Base-by-base conservation (phyloP, 2,329 filamentous ascomycete genomes). In the Furcasterigmium sp. region DNA sequence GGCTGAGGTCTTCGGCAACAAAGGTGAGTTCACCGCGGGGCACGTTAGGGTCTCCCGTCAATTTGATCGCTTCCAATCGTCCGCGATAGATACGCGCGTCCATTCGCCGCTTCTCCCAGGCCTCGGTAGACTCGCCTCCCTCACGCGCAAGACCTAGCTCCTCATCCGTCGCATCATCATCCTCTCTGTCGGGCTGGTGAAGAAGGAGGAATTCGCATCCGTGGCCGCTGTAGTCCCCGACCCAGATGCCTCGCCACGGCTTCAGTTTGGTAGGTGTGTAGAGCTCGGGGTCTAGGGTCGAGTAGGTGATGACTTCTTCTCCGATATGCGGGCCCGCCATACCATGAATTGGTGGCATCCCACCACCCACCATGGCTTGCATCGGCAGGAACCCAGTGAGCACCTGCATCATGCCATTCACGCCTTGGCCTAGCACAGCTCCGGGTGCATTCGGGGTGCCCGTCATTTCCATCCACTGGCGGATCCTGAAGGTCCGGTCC, bases 11-110 rank as follows among this genome's bases (percentile, higher is more conserved):
- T 5, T 88, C 78, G 0, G 82, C 85, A 4, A 87, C 74, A 59
- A 95, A 96, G 0, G 86, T 88, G 52, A 83, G 80, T 61, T 96
- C 85, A 8, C 91, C 91, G 8, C 91, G 76, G 0, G 91, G 91
- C 13, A 97, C 82, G 52, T 96, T 94, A 0, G 85, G 81, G 56
- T 98, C 91, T 1, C 91, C 91, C 0, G 91, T 97, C 26, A 98
- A 68, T 60, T 97, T 97, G 56, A 96, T 82, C 0, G 86, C 91
- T 60, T 91, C 82, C 4, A 97, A 62, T 2, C 81, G 73, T 5
- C 89, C 88, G 11, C 70, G 72, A 51, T 86, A 80, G 2, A 79
- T 67, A 13, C 67, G 64, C 20, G 70, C 68, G 13, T 72, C 65
- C 2, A 60, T 56, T 39, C 70, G 69, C 15, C 75, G 67, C 28